Conservation (phyloP, 768 basidiomycete genomes). For the Kwoniella pini region DNA sequence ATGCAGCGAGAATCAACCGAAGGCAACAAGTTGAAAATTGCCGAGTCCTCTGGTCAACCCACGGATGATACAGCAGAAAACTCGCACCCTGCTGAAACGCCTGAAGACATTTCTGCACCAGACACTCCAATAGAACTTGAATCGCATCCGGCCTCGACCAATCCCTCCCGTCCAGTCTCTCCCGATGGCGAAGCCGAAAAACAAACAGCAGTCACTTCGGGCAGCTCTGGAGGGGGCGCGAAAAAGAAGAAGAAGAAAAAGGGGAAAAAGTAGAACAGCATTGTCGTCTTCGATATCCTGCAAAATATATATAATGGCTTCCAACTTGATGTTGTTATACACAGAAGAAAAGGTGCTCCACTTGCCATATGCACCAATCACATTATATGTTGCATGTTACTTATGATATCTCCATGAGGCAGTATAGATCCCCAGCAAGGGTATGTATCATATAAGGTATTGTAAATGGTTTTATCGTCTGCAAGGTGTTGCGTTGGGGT, state of each 20-base stretch:
- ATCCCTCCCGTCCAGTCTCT: slow-evolving; percentile 14
- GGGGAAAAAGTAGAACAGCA: slow-evolving; percentile 11
- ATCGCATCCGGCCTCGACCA: slow-evolving; percentile 1
- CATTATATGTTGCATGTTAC: too few species aligned
- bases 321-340: too few species aligned
- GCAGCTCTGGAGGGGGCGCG: slow-evolving; percentile 7
- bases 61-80: neutral
- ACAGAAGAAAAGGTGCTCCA: too few species aligned
- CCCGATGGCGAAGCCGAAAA: slow-evolving; percentile 1
- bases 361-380: too few species aligned
- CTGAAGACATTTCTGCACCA: neutral
- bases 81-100: neutral
- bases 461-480: neutral
- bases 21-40: too few species aligned
- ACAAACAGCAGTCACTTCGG: neutral
- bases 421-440: too few species aligned
- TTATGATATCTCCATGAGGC: too few species aligned
- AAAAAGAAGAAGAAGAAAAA: slow-evolving; percentile 40
- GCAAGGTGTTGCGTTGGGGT: slow-evolving; percentile 5
- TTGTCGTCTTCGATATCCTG: too few species aligned
- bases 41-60: too few species aligned
- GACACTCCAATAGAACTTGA: neutral
- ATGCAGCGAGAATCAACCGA: too few species aligned
- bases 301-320: too few species aligned
- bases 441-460: too few species aligned